Conservation (phyloP, 208 protist genomes). For the Trypanosomatidae sp. region DNA sequence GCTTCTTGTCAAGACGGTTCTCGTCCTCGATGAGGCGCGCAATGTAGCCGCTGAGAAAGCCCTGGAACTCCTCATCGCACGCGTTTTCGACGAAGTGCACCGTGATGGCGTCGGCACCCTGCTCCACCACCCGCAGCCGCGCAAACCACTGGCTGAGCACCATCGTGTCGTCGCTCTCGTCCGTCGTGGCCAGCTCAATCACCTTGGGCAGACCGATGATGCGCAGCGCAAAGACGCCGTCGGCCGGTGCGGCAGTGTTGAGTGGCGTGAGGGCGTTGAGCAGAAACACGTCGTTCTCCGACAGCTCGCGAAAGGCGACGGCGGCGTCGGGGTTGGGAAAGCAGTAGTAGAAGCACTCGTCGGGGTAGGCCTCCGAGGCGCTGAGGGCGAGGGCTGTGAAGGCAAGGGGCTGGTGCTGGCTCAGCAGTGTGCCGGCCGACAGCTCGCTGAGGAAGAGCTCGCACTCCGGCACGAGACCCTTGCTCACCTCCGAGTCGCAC, state of each 20-base stretch:
- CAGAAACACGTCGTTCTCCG: slow-evolving; percentile 41
- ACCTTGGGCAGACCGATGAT: slow-evolving; percentile 72
- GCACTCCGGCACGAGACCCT: slow-evolving; percentile 33
- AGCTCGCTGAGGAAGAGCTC: slow-evolving; percentile 37
- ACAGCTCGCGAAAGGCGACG: slow-evolving; percentile 18
- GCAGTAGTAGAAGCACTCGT: slow-evolving; percentile 72
- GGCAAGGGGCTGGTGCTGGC: slow-evolving; percentile 43
- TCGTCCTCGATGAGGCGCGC: slow-evolving; percentile 58
- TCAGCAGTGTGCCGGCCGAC: slow-evolving; percentile 43
- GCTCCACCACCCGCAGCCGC: slow-evolving; percentile 48
- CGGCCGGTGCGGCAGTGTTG: slow-evolving; percentile 17
- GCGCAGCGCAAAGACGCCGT: too few species aligned
- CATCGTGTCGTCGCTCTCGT: slow-evolving; percentile 44
- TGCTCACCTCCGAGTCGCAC: slow-evolving; percentile 34
- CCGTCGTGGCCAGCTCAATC: slow-evolving; percentile 58
- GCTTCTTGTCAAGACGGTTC: slow-evolving; percentile 45
- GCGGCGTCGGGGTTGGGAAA: too few species aligned
- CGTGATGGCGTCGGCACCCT: slow-evolving; percentile 37
- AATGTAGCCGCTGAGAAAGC: slow-evolving; percentile 44
- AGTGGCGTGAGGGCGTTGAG: slow-evolving; percentile 59
- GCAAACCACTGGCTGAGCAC: slow-evolving; percentile 71
- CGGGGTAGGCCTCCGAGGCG: slow-evolving; percentile 47
- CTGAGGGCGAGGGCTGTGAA: slow-evolving; percentile 70
- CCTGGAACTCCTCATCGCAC: slow-evolving; percentile 44
- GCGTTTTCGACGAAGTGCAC: slow-evolving; percentile 60